phyloP scores from a whole-genome alignment of 768 basidiomycete genomes.

The Russula griseocarnosa region DNA sequence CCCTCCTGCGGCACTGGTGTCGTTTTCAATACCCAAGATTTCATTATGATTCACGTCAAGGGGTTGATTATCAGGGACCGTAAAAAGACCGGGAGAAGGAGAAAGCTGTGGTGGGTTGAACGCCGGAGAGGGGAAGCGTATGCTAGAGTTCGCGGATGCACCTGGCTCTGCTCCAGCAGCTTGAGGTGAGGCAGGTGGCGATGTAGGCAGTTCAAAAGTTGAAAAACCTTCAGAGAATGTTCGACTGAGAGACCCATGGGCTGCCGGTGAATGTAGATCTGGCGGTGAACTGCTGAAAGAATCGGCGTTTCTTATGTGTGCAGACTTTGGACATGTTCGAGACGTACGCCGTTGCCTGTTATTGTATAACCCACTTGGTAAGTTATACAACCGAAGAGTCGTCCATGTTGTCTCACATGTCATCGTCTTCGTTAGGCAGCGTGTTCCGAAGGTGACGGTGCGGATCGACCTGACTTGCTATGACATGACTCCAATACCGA shows the following conservation, averaged over 20 bases:
- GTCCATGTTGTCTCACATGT: conserved; percentile 3
- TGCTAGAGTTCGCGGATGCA: not conserved
- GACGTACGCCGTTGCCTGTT: conserved; percentile 15
- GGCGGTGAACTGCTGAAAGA: not conserved
- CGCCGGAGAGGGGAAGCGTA: not conserved
- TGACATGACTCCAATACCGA: conserved; percentile 21
- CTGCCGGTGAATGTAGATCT: not conserved
- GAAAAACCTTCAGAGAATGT: not conserved
- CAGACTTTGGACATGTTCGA: conserved; percentile 2
- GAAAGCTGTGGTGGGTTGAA: not conserved
- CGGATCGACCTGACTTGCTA: not conserved
- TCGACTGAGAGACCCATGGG: not conserved
- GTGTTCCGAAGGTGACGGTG: not conserved
- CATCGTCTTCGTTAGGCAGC: not conserved
- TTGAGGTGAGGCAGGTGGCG: conserved; percentile 6
- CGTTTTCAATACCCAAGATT: conserved; percentile 9
- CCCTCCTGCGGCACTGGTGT: not conserved
- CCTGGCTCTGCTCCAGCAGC: not conserved
- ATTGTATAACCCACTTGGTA: not conserved
- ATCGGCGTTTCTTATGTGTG: not conserved
- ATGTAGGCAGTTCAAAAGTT: conserved; percentile 6
- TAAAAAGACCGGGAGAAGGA: not conserved
- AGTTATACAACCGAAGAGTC: conserved; percentile 3
- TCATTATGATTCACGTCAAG: not conserved
- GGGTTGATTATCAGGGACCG: not conserved